phyloP scores from a whole-genome alignment of 1,284 basidiomycete species.

The Papiliotrema laurentii region DNA sequence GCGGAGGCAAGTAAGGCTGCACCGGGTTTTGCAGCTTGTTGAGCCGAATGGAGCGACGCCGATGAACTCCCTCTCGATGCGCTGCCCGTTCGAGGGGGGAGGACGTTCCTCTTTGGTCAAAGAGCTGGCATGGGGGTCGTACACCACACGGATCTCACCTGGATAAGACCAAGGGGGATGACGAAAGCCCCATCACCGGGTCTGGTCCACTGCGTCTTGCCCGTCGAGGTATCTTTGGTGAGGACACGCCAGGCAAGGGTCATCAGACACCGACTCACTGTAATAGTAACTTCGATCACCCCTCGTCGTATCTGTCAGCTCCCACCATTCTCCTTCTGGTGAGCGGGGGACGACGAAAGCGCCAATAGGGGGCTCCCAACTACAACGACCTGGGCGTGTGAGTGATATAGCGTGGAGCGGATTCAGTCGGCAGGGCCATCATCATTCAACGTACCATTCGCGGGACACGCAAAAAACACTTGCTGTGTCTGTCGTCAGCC shows the following conservation, averaged over 20 bases:
- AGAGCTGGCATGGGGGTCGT: too few relatives aligned
- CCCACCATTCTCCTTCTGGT: conserved; percentile 90
- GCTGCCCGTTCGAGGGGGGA: conserved; percentile 10
- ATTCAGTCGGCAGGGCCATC: too few relatives aligned
- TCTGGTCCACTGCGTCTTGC: conserved; percentile 82
- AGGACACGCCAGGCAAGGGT: background rate
- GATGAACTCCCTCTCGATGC: too few relatives aligned
- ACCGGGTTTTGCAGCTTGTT: too few relatives aligned
- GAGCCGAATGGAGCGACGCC: too few relatives aligned
- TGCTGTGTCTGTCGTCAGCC: conserved; percentile 58
- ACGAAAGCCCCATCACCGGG: conserved; percentile 68
- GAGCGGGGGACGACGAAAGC: conserved; percentile 85
- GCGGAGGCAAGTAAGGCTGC: background rate
- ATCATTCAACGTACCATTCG: conserved; percentile 41
- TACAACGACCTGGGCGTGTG: conserved; percentile 69
- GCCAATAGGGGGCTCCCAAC: conserved; percentile 86
- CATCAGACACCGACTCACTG: conserved; percentile 53
- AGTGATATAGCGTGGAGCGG: background rate
- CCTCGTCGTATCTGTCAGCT: conserved; percentile 72
- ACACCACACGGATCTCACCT: conserved; percentile 48
- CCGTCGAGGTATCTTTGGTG: conserved; percentile 61
- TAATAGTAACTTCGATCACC: conserved; percentile 85
- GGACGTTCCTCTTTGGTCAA: conserved; percentile 31
- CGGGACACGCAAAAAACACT: conserved; percentile 87
- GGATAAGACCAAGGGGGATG: conserved; percentile 81